Evolutionary conservation across 768 basidiomycete genomes (phyloP), one percentile per base, ranked within the genome.

Genomic region (Panellus pusillus): DNA sequence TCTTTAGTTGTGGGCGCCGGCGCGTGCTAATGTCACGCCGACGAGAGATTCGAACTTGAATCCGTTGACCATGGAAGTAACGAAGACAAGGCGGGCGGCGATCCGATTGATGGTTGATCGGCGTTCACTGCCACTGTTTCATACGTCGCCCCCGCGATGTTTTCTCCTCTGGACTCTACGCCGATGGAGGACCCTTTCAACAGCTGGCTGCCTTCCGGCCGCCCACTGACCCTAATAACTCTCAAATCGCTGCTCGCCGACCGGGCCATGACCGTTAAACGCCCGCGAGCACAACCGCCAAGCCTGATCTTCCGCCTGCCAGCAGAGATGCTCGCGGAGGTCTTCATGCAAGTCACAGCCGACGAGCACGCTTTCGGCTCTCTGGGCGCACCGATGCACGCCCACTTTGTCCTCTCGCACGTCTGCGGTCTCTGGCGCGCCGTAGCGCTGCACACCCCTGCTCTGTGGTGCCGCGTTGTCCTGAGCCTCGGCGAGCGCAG

Each of bases 351-450:
- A 18, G 52, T 48, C 0, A 51, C 45, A 17, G 45, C 58, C 15
- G 51, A 50, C 8, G 55, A 60, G 37, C 51, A 45, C 32, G 18
- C 37, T 6, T 20, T 35, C n/a, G 19, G 3, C 15, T 14, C 44
- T 3, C 14, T 47, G 40, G 40, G 11, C 39, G 37, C 24, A 2
- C 59, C 55, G 4, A 60, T 60, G 59, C 54, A 50, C n/a, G 66
- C 66, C 57, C 70, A 72, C 50, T 63, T 73, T 32, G 55, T 67
- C 47, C 61, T 71, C 28, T 71, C 71, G 6, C 71, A 72, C 43
- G 70, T 75, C 40, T 73, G 68, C 52, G 65, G 55, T 1, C 56
- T 66, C 27, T 74, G 72, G 70, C 60, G 73, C 1, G 61, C 66
- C 6, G 61, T 73, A 48, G 69, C 70, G 17, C 50, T 73, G n/a